phyloP scores from a whole-genome alignment of 225 moss, liverwort and hornwort species.

The Pleurozium schreberi region DNA sequence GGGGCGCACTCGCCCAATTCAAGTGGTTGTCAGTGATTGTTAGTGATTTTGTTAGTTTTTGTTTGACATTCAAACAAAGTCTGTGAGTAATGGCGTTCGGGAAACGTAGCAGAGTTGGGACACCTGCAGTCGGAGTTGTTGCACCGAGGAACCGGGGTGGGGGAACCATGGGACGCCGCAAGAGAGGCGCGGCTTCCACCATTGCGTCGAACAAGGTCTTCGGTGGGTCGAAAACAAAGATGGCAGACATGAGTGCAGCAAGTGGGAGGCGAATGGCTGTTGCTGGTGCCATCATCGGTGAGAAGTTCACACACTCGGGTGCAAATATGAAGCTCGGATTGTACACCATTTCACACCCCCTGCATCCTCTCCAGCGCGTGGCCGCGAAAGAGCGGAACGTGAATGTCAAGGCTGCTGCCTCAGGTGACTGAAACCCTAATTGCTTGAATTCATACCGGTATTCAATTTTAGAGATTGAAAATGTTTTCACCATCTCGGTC shows the following conservation, averaged over 20 bases:
- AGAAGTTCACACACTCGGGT: conserved; percentile 25
- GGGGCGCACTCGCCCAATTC: conserved; percentile 35
- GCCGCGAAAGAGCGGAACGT: conserved; percentile 34
- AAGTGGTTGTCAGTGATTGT: not conserved
- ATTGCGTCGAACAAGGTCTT: conserved; percentile 27
- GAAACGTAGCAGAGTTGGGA: not conserved
- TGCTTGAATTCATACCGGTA: not conserved
- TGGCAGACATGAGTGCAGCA: conserved; percentile 33
- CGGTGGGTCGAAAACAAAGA: conserved; percentile 4
- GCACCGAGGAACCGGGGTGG: not conserved
- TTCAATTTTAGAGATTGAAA: not conserved
- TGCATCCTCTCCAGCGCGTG: conserved; percentile 41
- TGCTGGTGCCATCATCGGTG: conserved; percentile 26
- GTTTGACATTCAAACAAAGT: not conserved
- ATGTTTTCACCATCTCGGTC: not conserved
- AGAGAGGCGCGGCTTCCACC: not conserved
- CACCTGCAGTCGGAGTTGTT: not conserved
- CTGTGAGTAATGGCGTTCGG: conserved; percentile 4
- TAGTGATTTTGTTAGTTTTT: not conserved
- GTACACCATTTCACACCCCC: conserved; percentile 34
- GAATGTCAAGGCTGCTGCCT: conserved; percentile 29
- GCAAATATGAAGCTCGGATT: conserved; percentile 36
- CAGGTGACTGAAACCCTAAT: conserved; percentile 10
- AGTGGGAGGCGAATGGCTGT: conserved; percentile 38
- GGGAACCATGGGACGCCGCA: not conserved